Evolutionary conservation across 768 basidiomycete species (phyloP), one percentile per base, ranked within the genome.

Genomic region (Mycena galericulata): DNA sequence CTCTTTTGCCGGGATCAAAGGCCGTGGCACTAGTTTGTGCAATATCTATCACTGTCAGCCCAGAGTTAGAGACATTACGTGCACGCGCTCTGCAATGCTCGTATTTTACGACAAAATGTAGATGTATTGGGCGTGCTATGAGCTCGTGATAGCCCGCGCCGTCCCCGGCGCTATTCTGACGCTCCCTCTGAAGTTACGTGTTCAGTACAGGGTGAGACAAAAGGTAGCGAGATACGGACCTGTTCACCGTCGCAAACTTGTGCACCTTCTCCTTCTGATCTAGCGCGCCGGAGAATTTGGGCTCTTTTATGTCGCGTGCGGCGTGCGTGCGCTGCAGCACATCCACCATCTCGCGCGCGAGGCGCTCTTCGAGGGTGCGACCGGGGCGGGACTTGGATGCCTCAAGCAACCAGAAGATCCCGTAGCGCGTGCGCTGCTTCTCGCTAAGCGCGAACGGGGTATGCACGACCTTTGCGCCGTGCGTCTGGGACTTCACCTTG

Each of bases 331-430:
- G 70, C 72, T 91, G 82, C n/a, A 94, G 71, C 22, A 94, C 87
- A 0, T 83, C 85, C 47, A 98, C 83, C 34, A 96, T 80, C 80
- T 97, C 95, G 75, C 88, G 84, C 32, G 95, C 95, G 67, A 97
- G 77, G 66, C 95, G 82, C 74, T 92, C 89, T 70, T 90, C 89
- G 9, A 92, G 68, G 0, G 81, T 86, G 55, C 85, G 85, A 26
- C 91, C 92, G 0, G 85, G 76, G 45, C 85, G 84, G 62, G 79
- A 81, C 65, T 90, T 84, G 67, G 88, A 87, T 15, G 88, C 89
- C 7, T 89, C 80, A 49, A 95, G 71, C 18, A 98, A 90, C 87
- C 92, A 94, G 67, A 83, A 76, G 40, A 97, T 83, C 4, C 90
- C 96, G 53, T 82, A 86, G 36, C 88, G 85, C 49, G 89, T 87